phyloP scores from a whole-genome alignment of 1,139 yeast genomes.

The Schwanniomyces etchellsii region DNA sequence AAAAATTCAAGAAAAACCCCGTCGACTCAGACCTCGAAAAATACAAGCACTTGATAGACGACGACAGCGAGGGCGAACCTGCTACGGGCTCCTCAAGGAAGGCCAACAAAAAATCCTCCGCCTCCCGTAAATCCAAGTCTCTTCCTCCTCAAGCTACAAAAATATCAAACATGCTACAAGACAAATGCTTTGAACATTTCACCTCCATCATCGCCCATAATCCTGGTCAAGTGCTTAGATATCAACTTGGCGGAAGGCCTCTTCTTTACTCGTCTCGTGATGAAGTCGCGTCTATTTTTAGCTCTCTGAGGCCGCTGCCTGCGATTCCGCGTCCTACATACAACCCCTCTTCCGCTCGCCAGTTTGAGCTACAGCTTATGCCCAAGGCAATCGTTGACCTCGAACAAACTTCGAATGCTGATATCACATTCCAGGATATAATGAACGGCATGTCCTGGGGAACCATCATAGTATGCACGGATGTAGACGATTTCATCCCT shows the following conservation, averaged over 20 bases:
- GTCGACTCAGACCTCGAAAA: slow-evolving; percentile 39
- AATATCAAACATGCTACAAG: slow-evolving; percentile 57
- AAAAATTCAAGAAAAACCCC: slow-evolving; percentile 39
- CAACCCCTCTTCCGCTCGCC: slow-evolving; percentile 59
- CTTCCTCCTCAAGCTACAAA: slow-evolving; percentile 33
- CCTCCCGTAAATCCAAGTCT: not conserved
- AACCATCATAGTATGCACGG: slow-evolving; percentile 80
- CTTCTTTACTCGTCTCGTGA: slow-evolving; percentile 66
- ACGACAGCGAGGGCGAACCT: slow-evolving; percentile 10
- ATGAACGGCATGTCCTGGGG: slow-evolving; percentile 97
- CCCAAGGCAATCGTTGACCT: slow-evolving; percentile 85
- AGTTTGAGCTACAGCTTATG: slow-evolving; percentile 87
- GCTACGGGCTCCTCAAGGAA: slow-evolving; percentile 2
- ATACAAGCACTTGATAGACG: slow-evolving; percentile 43
- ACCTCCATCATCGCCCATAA: slow-evolving; percentile 70
- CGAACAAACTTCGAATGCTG: slow-evolving; percentile 40
- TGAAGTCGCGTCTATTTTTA: slow-evolving; percentile 40
- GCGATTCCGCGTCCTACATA: slow-evolving; percentile 47
- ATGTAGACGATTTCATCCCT: slow-evolving; percentile 65
- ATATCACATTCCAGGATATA: slow-evolving; percentile 34
- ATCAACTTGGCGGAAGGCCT: slow-evolving; percentile 72
- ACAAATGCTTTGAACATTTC: slow-evolving; percentile 73
- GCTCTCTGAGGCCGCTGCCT: slow-evolving; percentile 18
- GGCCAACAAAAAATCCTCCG: slow-evolving; percentile 5
- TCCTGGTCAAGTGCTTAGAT: slow-evolving; percentile 81